A percentile compares a stretch with the other conserved stretches of the same genome.
Evolutionary conservation across 2,329 filamentous ascomycete genomes (phyloP).

Genomic region (Amauroascus verrucosus): DNA sequence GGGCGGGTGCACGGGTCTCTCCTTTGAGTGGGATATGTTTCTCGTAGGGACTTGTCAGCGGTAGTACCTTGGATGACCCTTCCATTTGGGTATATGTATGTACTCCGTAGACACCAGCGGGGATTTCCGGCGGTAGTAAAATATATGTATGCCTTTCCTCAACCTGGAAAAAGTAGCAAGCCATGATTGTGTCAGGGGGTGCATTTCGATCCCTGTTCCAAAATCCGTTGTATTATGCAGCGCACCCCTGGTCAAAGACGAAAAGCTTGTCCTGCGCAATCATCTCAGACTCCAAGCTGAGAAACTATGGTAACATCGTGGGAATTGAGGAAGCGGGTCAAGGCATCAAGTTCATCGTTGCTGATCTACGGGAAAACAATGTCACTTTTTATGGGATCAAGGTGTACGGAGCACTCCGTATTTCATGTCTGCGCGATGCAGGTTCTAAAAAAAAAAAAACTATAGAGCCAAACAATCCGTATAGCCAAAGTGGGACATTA

Average conservation of each 20-base stretch:
- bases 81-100: no score
- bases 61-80: neutral
- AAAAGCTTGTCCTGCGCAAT: slow-evolving; percentile 5
- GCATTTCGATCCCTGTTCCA: slow-evolving; percentile 7
- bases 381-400: neutral
- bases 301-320: neutral
- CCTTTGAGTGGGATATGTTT: neutral
- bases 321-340: neutral
- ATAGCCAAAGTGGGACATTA: no score
- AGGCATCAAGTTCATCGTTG: neutral
- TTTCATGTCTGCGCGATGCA: no score
- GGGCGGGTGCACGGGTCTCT: neutral
- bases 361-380: neutral
- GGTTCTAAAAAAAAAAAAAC: no score
- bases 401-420: no score
- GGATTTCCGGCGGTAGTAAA: no score
- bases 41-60: neutral
- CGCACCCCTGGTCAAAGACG: neutral
- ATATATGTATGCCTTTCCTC: neutral
- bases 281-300: neutral
- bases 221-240: neutral
- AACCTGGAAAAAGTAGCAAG: neutral
- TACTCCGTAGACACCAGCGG: no score
- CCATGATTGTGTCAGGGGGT: neutral
- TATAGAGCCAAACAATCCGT: no score